Base-by-base conservation (phyloP, 2,329 filamentous ascomycete genomes). In the Trichoderma semiorbis region DNA sequence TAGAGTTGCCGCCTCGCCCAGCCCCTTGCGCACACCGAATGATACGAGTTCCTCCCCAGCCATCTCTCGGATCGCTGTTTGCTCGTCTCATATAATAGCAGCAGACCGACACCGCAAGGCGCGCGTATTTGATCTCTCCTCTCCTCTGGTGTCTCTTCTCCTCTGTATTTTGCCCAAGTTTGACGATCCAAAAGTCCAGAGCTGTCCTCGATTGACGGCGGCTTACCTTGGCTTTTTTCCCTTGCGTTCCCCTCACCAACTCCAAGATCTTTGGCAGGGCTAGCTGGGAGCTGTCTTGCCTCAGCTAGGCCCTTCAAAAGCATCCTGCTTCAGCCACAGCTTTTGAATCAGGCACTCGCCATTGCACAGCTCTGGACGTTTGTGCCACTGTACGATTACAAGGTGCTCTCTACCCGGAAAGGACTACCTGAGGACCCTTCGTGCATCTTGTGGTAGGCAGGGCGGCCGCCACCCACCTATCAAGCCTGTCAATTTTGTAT, bases 221-320 rank as follows among this genome's bases (percentile, higher is more conserved):
- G 39, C 58, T 24, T 36, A 53, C 47, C n/a, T 53, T 53, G 47
- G 11, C n/a, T 14, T 53, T 57, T 43, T 53, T n/a, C 28, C 47
- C 43, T 70, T 61, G 43, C 68, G 57, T 63, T 70, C 68, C 68
- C 68, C 68, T 63, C 58, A 62, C 30, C 39, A 61, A 32, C 64
- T 67, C 32, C 55, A 57, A 57, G 66, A 61, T 53, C 55, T 50
- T 50, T 43, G 36, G 55, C 24, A 57, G 43, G 62, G 55, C 62
- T 61, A 60, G 55, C 16, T 64, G n/a, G 39, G 61, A n/a, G 16
- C 53, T 58, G 69, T 60, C 57, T 61, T 71, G 69, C 69, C 69
- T 71, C 69, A 71, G 69, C 62, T 61, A 8, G 11, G 60, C 53
- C 69, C 16, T 66, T 63, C 39, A 7, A 24, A 58, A 65, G 50